Percentiles rank a stretch among this genome's conserved stretches.
These are phyloP conservation scores for Saturnispora saitoi DNA, from an alignment of 805 yeast species.

Conservation along the genomic window DNA sequence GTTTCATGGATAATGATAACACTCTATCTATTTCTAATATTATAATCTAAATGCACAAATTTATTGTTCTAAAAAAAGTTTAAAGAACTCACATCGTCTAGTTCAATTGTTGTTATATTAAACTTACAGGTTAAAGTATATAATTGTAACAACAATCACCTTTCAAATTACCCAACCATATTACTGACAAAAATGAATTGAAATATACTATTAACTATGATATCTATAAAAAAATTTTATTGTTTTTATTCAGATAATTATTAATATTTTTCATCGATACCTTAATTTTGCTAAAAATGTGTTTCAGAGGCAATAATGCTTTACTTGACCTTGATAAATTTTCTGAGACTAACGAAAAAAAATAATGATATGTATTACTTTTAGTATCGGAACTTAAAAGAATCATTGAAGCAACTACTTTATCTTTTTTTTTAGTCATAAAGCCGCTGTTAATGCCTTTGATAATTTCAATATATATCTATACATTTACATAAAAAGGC, in stretches of 20 bases:
- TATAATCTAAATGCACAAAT: too few species aligned
- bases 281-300: neutral
- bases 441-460: neutral
- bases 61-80: too few species aligned
- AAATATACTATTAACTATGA: neutral
- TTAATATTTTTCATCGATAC: neutral
- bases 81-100: too few species aligned
- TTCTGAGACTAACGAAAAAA: neutral
- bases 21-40: too few species aligned
- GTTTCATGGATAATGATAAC: too few species aligned
- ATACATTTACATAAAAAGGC: neutral
- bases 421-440: neutral
- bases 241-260: neutral
- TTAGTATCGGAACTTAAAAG: neutral
- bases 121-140: too few species aligned
- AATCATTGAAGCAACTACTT: neutral
- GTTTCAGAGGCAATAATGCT: neutral
- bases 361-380: neutral
- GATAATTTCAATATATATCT: neutral
- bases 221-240: neutral
- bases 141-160: too few species aligned
- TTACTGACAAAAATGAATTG: neutral
- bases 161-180: neutral
- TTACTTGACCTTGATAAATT: conserved; percentile 7
- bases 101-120: too few species aligned